These are phyloP conservation scores for Taphrina wiesneri DNA, from an alignment of 1,139 yeast species.

Conservation along the genomic window DNA sequence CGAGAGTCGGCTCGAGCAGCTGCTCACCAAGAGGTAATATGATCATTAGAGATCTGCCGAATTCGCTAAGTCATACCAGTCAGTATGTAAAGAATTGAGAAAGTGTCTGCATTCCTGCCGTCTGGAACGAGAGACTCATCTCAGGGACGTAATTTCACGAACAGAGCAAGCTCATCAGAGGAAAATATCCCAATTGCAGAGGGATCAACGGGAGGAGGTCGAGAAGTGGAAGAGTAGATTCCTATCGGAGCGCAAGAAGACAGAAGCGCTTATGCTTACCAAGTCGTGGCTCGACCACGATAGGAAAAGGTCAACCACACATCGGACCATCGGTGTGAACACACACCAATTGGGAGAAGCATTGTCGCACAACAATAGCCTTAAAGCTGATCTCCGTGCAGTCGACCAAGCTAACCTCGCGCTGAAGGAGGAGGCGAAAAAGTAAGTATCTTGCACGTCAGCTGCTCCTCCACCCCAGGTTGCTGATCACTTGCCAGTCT, in stretches of 20 bases:
- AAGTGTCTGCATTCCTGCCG: not conserved
- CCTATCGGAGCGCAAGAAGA: not conserved
- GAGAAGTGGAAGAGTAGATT: not conserved
- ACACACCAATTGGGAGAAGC: not conserved
- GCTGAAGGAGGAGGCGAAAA: slow-evolving; percentile 1
- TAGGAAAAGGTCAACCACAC: not conserved
- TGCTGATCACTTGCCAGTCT: not conserved
- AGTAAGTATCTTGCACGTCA: not conserved
- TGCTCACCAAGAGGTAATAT: not conserved
- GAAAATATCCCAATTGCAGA: not conserved
- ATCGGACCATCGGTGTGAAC: not conserved
- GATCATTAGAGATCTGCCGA: not conserved
- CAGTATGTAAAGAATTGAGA: not conserved
- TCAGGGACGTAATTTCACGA: not conserved
- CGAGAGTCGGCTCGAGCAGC: not conserved
- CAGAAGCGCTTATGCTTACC: not conserved
- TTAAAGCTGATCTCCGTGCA: slow-evolving; percentile 1
- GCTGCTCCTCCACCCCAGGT: not conserved
- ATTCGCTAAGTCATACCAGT: not conserved
- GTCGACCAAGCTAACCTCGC: not conserved
- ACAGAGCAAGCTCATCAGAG: not conserved
- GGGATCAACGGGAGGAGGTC: not conserved
- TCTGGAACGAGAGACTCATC: not conserved
- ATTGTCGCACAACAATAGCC: not conserved
- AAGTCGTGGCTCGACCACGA: not conserved